Evolutionary conservation across 345 rosid species (phyloP), one percentile per base, ranked within the genome.

Genomic region (Mangifera indica): DNA sequence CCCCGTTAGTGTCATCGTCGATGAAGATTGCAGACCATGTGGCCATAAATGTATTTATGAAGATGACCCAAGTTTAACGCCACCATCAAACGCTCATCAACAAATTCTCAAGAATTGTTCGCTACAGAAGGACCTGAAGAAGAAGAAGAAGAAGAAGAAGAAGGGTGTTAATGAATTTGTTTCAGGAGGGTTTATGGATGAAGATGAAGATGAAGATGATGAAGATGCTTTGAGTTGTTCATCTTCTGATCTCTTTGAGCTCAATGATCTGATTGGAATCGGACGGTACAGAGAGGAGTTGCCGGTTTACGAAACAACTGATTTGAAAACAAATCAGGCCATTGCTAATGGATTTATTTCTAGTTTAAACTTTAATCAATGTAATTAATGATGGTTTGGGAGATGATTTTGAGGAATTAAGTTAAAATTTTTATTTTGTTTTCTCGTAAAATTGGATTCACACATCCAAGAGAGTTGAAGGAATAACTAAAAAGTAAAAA

Each of bases 281-380:
- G 92, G 85, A 40, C 81, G 91, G 77, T 87, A 84, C 77, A 72
- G 80, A 24, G 93, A 88, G 69, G 97, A 93, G 67, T 76, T 93
- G n/a, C 98, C 98, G 9, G 95, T 93, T 51, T 93, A 85, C 76
- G 98, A 93, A 81, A 93, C 95, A 53, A 93, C 98, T 11, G 79
- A 81, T 73, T 77, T 85, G 69, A 87, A 80, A 74, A 91, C 78
- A 7, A 93, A 91, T 82, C 87, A 86, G 56, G 89, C 88, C 71
- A 87, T 92, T 69, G 91, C 86, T 44, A 83, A 78, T 81, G 89
- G 89, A 67, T 83, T 90, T 80, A 66, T 84, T 60, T 86, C 79
- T 92, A 88, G 69, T 60, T 37, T 29, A 29, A 29, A 1, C 32
- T 1, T 29, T 29, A 29, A 72, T 62, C 29, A 55, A 34, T 69